Evolutionary conservation across 768 basidiomycete species (phyloP), one percentile per base, ranked within the genome.

Genomic region (Tylopilus rubrobrunneus): DNA sequence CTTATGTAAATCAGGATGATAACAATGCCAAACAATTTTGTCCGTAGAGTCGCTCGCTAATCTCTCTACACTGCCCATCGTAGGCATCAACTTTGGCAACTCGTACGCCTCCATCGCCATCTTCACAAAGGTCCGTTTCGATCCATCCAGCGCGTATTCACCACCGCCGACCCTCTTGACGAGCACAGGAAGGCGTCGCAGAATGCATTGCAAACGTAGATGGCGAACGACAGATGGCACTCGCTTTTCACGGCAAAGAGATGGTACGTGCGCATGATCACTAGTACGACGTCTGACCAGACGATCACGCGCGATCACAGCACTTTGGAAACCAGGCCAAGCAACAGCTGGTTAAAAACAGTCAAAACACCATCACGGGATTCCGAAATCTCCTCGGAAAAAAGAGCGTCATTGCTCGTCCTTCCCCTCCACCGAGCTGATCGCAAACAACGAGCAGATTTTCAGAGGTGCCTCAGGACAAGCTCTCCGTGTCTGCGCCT

Each of bases 201-300:
- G 91, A 94, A 66, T 96, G 92, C 68, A 98, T 98, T 56, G 97
- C 95, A 6, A 98, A 98, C 68, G 95, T 98, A 68, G 96, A 98
- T 68, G 96, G 97, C 29, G 96, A 98, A 67, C 87, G 97, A 31
- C 96, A 99, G 74, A 98, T 99, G 64, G 93, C 93, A 27, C 77
- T 98, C 51, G 83, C 94, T 0, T 98, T 96, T 69, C 83, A 84
- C 39, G 93, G 92, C 27, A 91, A 96, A 70, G 89, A 98, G 70
- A 84, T 87, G 68, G 94, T 92, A 65, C 62, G 3, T 5, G n/a
- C 45, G 25, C 31, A 27, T 57, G 14, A 54, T 51, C 7, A n/a
- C n/a, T n/a, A n/a, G n/a, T n/a, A 51, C 19, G 36, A 21, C 27
- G 48, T 55, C 44, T n/a, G 1, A 12, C 33, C 43, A 48, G 14